Base-by-base conservation (phyloP, 2,329 filamentous ascomycete genomes). In the Thielaviopsis musarum region DNA sequence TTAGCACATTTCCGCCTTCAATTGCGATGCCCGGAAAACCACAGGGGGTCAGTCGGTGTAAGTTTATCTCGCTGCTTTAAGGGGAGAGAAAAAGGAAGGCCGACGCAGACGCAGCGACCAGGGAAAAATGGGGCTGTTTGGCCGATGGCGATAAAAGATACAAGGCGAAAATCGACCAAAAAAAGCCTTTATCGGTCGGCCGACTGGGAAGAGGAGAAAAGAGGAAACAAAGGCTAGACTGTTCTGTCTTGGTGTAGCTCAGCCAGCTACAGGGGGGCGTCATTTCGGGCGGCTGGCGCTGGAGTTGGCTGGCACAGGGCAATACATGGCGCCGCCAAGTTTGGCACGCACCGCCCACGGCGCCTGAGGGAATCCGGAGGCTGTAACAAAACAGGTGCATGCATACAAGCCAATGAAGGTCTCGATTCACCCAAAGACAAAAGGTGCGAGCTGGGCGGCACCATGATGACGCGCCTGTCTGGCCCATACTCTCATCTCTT, bases 1-100 rank as follows among this genome's bases (percentile, higher is more conserved):
- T 69, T 65, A 69, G 67, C 60, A 26, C 3, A 19, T 6, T 41
- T 15, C 2, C 12, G 17, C 2, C n/a, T 41, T 10, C 49, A 58
- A 24, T 17, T 38, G 24, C 28, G n/a, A 41, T n/a, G 41, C 26
- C 5, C 30, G 22, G 15, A 56, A 45, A 48, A 41, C 5, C 6
- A 7, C 17, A 10, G 38, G 38, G 2, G 7, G 4, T 45, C 38
- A 17, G 38, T 15, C 17, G 17, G 38, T 7, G 38, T 17, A n/a
- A 45, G n/a, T 17, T 45, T 45, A 6, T 15, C 13, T 45, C 30
- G 38, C 38, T 45, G 38, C 2, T 45, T 17, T 45, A 13, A n/a
- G 38, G 38, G 17, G 17, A 26, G 38, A 17, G 2, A 10, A n/a
- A 45, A 45, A 45, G 38, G 38, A n/a, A 17, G 15, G 34, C 34